phyloP scores from a whole-genome alignment of 345 rosid genomes.

The Dovyalis caffra region DNA sequence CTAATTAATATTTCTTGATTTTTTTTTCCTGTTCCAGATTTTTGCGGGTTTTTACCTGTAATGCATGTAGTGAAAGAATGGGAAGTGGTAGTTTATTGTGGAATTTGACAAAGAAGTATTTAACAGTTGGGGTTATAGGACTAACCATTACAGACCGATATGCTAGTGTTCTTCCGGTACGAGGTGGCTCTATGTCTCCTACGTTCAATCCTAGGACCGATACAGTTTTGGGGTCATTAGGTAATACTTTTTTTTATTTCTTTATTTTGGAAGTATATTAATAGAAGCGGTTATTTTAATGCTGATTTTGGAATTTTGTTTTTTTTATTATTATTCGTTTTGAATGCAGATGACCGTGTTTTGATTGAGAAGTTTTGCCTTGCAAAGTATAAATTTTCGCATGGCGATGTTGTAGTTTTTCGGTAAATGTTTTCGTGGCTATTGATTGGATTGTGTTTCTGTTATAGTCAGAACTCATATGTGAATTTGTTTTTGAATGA shows the following conservation, averaged over 20 bases:
- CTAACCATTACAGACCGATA: conserved; percentile 66
- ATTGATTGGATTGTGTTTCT: not conserved
- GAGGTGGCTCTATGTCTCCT: conserved; percentile 80
- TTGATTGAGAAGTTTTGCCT: conserved; percentile 79
- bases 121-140: conserved; percentile 58
- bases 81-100: conserved; percentile 36
- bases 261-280: not conserved
- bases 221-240: conserved; percentile 28
- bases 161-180: conserved; percentile 55
- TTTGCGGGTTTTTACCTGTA: conserved; percentile 15
- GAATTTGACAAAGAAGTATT: conserved; percentile 47
- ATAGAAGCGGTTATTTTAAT: conserved; percentile 4
- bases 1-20: not conserved
- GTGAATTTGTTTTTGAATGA: too few relatives aligned
- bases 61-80: conserved; percentile 21
- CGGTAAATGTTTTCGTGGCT: conserved; percentile 42
- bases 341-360: conserved; percentile 75
- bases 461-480: not conserved
- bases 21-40: conserved; percentile 37
- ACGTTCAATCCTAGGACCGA: conserved; percentile 52
- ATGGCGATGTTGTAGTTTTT: conserved; percentile 77
- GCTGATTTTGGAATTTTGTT: conserved; percentile 1
- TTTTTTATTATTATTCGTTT: conserved; percentile 21
- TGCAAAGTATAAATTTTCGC: conserved; percentile 65
- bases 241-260: conserved; percentile 13